These are phyloP conservation scores for Neostapfia colusana DNA, from an alignment of 176 grass and related monocot genomes.

Conservation along the genomic window DNA sequence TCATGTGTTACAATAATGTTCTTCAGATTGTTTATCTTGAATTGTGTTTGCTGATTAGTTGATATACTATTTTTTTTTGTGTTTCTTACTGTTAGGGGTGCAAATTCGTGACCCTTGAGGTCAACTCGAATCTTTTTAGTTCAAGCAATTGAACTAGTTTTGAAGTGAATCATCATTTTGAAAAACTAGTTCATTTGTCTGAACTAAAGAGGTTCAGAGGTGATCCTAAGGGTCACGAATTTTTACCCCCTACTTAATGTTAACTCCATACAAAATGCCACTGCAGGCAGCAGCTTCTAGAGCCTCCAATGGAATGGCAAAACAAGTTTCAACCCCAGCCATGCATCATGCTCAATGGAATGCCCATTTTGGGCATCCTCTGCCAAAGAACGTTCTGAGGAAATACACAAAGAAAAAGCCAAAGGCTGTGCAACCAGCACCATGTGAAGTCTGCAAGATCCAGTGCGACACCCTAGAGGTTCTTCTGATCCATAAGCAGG, in stretches of 20 bases:
- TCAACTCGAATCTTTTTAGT: no score
- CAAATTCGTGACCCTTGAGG: no score
- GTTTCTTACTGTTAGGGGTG: not conserved
- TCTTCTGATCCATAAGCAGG: conserved; percentile 64
- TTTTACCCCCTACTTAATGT: not conserved
- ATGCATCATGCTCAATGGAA: conserved; percentile 47
- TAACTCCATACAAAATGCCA: conserved; percentile 10
- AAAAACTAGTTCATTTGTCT: no score
- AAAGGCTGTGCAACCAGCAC: conserved; percentile 48
- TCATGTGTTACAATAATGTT: not conserved
- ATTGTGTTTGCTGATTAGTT: conserved; percentile 24
- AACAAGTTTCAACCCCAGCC: conserved; percentile 12
- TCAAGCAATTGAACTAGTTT: no score
- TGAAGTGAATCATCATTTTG: no score
- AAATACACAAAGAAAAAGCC: conserved; percentile 39
- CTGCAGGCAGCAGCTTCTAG: conserved; percentile 40
- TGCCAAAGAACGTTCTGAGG: conserved; percentile 32
- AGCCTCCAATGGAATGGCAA: conserved; percentile 42
- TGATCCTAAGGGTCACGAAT: no score
- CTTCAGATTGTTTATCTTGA: not conserved
- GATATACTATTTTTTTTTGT: not conserved
- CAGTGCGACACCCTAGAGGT: conserved; percentile 61
- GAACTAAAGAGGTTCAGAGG: no score
- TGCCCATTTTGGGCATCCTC: conserved; percentile 41
- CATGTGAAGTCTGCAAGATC: conserved; percentile 76